phyloP scores from a whole-genome alignment of 2,329 filamentous ascomycete species.

The Trichoderma oligosporum region DNA sequence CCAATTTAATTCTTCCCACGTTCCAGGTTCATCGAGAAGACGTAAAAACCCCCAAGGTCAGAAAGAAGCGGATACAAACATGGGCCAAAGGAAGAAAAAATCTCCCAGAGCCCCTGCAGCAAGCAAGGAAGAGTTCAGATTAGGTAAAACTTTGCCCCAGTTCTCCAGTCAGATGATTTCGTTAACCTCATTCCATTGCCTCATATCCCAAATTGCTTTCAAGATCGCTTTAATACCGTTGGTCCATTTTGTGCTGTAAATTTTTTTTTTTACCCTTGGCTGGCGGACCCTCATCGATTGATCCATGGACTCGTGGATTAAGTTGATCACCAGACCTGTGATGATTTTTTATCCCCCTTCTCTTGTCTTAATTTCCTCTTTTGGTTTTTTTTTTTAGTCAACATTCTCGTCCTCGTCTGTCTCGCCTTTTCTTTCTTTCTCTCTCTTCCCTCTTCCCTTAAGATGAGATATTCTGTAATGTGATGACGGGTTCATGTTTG shows the following conservation, averaged over 20 bases:
- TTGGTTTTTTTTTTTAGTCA: not conserved
- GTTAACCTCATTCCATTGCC: constrained; percentile 26
- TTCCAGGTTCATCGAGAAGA: not conserved
- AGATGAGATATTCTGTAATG: constrained; percentile 1
- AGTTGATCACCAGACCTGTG: constrained; percentile 11
- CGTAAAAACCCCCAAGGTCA: not conserved
- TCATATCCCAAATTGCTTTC: constrained; percentile 14
- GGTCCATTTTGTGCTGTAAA: constrained; percentile 13
- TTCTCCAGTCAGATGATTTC: constrained; percentile 38
- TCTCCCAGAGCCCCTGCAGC: constrained; percentile 21
- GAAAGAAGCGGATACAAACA: constrained; percentile 1
- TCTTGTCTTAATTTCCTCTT: not conserved
- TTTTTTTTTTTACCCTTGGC: not conserved
- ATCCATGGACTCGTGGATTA: not conserved
- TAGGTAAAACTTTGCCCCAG: constrained; percentile 36
- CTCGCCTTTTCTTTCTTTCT: not conserved
- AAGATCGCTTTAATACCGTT: constrained; percentile 15
- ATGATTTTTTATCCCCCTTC: not conserved
- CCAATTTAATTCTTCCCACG: not conserved
- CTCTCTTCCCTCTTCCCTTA: constrained; percentile 1
- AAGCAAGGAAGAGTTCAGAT: constrained; percentile 31
- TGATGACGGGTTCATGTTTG: not conserved
- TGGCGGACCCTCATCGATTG: constrained; percentile 16
- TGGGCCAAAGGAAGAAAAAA: not conserved
- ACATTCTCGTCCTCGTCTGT: not conserved